These are phyloP conservation scores for barley (Hordeum vulgare) DNA, from an alignment of 176 grass and related monocot genomes.

Conservation along the genomic window MorexV3_pseudomolecules_assembly NC_058523.1:525626879-525627378, in stretches of 20 bases:
- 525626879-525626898: neutral
- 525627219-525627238: slow-evolving; percentile 60
- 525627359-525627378: slow-evolving; percentile 88
- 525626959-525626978: slow-evolving; percentile 67
- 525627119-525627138: slow-evolving; percentile 75
- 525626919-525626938: slow-evolving; percentile 3
- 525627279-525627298: slow-evolving; percentile 62
- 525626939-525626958: slow-evolving; percentile 59
- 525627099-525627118: slow-evolving; percentile 99
- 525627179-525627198: slow-evolving; percentile 44
- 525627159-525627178: slow-evolving; percentile 66
- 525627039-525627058: slow-evolving; percentile 96
- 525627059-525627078: slow-evolving; percentile 95
- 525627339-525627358: slow-evolving; percentile 86
- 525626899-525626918: slow-evolving; percentile 3
- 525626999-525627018: slow-evolving; percentile 74
- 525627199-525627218: slow-evolving; percentile 59
- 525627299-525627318: slow-evolving; percentile 77
- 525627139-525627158: slow-evolving; percentile 59
- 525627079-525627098: slow-evolving; percentile 96
- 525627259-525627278: slow-evolving; percentile 58
- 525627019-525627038: slow-evolving; percentile 87
- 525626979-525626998: slow-evolving; percentile 58
- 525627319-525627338: slow-evolving; percentile 78
- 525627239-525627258: slow-evolving; percentile 47